Evolutionary conservation across 768 basidiomycete species (phyloP).

Genomic region (Mycena metata): DNA sequence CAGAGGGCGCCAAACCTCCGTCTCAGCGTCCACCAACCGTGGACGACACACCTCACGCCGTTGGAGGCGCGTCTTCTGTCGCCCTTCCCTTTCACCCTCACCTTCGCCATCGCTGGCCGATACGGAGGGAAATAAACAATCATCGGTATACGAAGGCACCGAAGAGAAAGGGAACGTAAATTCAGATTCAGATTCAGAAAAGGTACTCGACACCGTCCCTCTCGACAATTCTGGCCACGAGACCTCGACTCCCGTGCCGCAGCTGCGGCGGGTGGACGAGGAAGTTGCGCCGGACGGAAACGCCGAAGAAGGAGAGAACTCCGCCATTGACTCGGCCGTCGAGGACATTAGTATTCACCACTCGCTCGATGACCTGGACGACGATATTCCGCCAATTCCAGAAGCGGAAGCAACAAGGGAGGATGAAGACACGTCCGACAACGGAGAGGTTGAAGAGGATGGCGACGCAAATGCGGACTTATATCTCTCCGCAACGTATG

Average conservation of each 20-base stretch:
- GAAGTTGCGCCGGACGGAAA: no score
- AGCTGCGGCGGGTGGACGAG: no score
- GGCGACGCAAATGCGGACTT: no score
- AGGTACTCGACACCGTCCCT: neutral
- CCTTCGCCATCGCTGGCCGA: conserved; percentile 8
- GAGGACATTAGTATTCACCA: neutral
- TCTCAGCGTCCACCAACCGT: neutral
- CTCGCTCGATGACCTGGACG: conserved; percentile 13
- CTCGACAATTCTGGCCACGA: conserved; percentile 3
- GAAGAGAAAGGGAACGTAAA: neutral
- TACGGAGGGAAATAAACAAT: conserved; percentile 5
- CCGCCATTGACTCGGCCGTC: conserved; percentile 3
- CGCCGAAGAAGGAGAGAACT: no score
- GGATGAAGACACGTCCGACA: conserved; percentile 3
- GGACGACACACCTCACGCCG: conserved; percentile 16
- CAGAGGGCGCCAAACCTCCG: conserved; percentile 5
- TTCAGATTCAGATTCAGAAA: neutral
- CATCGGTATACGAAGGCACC: conserved; percentile 3
- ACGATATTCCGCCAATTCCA: neutral
- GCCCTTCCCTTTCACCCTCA: conserved; percentile 11
- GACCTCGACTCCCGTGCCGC: conserved; percentile 11
- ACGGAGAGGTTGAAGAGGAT: conserved; percentile 2
- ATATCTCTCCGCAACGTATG: no score
- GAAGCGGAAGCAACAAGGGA: no score
- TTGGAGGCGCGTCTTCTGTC: conserved; percentile 18